Evolutionary conservation across 768 basidiomycete genomes (phyloP).

Genomic region (Calocybe indica): DNA sequence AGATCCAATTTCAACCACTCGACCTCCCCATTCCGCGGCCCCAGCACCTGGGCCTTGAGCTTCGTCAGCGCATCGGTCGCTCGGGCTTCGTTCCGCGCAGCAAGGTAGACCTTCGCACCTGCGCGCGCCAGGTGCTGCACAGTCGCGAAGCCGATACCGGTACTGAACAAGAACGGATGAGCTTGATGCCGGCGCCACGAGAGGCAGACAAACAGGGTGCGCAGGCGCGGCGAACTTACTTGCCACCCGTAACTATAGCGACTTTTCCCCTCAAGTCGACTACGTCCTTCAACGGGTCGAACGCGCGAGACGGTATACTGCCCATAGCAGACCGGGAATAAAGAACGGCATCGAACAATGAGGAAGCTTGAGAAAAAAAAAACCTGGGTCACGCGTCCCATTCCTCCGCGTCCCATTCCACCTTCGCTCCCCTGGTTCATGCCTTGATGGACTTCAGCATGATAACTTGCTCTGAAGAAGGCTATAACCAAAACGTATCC

Average conservation of each 20-base stretch:
- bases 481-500: too few relatives aligned
- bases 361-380: too few relatives aligned
- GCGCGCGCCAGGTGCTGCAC: slow-evolving; percentile 43
- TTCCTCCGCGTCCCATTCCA: too few relatives aligned
- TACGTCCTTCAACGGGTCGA: slow-evolving; percentile 21
- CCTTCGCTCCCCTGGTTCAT: too few relatives aligned
- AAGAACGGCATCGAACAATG: too few relatives aligned
- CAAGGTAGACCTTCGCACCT: slow-evolving; percentile 58
- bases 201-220: too few relatives aligned
- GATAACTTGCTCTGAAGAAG: too few relatives aligned
- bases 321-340: too few relatives aligned
- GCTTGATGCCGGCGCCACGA: not conserved
- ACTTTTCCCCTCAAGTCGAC: slow-evolving; percentile 44
- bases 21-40: slow-evolving; percentile 38
- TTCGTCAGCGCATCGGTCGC: slow-evolving; percentile 43
- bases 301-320: too few relatives aligned
- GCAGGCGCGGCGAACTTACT: slow-evolving; percentile 31
- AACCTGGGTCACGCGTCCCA: too few relatives aligned
- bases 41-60: slow-evolving; percentile 37
- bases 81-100: slow-evolving; percentile 38
- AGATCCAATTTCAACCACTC: slow-evolving; percentile 49
- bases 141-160: slow-evolving; percentile 39
- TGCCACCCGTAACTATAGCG: slow-evolving; percentile 52
- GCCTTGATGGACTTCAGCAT: too few relatives aligned
- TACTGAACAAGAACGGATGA: slow-evolving; percentile 8